Conservation (phyloP, 768 basidiomycete genomes). For the Kondoa subrosea region DNA sequence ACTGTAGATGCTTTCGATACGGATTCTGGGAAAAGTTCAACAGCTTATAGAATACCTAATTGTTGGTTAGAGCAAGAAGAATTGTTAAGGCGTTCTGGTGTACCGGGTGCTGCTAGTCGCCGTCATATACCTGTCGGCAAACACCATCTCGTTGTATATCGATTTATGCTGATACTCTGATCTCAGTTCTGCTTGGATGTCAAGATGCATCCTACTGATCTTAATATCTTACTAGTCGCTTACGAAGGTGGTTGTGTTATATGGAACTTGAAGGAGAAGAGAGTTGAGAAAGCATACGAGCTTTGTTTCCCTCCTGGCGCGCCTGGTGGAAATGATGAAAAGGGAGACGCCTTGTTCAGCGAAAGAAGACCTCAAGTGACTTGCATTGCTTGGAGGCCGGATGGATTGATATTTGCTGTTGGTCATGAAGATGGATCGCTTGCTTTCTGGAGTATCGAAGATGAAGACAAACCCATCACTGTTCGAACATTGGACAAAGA, state of each 20-base stretch:
- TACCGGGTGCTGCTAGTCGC: slow-evolving; percentile 29
- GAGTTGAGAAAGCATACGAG: slow-evolving; percentile 46
- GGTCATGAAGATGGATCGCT: slow-evolving; percentile 70
- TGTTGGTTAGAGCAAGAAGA: slow-evolving; percentile 59
- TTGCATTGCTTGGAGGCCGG: slow-evolving; percentile 54
- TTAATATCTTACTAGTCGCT: slow-evolving; percentile 26
- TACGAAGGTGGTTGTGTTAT: slow-evolving; percentile 35
- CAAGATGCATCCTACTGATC: slow-evolving; percentile 24
- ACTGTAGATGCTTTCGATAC: slow-evolving; percentile 61
- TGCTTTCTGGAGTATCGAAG: slow-evolving; percentile 64
- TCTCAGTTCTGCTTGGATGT: slow-evolving; percentile 21
- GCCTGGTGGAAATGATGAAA: slow-evolving; percentile 56
- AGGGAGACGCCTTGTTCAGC: slow-evolving; percentile 44
- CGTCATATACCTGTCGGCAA: slow-evolving; percentile 13
- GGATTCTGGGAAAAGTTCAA: slow-evolving; percentile 47
- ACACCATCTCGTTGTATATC: not conserved
- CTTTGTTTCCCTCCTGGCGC: slow-evolving; percentile 59
- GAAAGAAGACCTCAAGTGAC: slow-evolving; percentile 57
- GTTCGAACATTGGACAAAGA: slow-evolving; percentile 47
- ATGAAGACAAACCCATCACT: slow-evolving; percentile 53
- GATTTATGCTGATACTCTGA: not conserved
- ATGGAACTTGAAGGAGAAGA: slow-evolving; percentile 33
- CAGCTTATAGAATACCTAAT: slow-evolving; percentile 50
- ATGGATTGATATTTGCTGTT: slow-evolving; percentile 47
- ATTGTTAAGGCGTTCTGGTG: slow-evolving; percentile 38